These are phyloP conservation scores for Magnolia officinalis DNA, from an alignment of 164 flowering plant species.

Conservation along the genomic window DNA sequence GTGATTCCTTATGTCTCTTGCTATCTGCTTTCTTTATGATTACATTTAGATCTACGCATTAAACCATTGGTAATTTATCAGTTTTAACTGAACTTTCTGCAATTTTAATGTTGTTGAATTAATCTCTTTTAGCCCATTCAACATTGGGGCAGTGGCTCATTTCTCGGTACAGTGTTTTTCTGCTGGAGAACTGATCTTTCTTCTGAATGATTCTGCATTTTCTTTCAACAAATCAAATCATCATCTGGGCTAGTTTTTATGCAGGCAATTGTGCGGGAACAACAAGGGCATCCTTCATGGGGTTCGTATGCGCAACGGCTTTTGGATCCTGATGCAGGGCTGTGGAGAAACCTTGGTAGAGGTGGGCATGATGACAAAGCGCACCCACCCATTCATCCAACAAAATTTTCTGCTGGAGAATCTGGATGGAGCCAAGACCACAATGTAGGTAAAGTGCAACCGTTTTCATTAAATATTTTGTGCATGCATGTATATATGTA, in stretches of 20 bases:
- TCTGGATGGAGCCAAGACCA: slow-evolving; percentile 87
- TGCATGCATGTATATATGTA: neutral
- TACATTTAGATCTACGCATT: too few species aligned
- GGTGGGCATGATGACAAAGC: slow-evolving; percentile 99
- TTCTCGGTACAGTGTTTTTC: neutral
- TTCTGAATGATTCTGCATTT: neutral
- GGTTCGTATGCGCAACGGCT: slow-evolving; percentile 84
- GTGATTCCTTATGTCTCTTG: too few species aligned
- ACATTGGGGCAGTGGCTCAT: neutral
- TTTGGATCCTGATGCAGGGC: slow-evolving; percentile 66
- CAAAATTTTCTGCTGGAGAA: slow-evolving; percentile 90
- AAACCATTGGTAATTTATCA: too few species aligned
- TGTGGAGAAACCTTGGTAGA: slow-evolving; percentile 84
- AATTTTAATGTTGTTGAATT: neutral
- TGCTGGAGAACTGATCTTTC: neutral
- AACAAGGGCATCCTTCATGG: slow-evolving; percentile 83
- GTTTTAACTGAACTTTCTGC: neutral
- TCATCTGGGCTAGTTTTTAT: slow-evolving; percentile 1
- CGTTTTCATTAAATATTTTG: too few species aligned
- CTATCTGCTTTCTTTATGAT: too few species aligned
- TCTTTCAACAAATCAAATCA: neutral
- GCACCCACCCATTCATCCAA: slow-evolving; percentile 99
- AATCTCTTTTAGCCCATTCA: neutral
- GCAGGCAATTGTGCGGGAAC: slow-evolving; percentile 85
- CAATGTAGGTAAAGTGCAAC: slow-evolving; percentile 41